Evolutionary conservation across 2,329 filamentous ascomycete species (phyloP).

Genomic region (Biscogniauxia sp.): DNA sequence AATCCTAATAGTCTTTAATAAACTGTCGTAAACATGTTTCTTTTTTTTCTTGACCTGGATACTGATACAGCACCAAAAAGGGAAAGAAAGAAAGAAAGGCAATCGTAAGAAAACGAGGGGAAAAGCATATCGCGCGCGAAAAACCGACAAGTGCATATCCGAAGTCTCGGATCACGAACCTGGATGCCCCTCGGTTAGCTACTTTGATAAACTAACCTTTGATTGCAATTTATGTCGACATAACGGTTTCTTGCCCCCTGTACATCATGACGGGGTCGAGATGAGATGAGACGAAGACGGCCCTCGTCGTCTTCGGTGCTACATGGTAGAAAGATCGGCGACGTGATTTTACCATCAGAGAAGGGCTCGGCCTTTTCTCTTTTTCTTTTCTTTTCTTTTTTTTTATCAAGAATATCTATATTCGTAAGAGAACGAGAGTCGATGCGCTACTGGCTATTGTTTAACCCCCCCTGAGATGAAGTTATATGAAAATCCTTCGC

Average conservation of each 20-base stretch:
- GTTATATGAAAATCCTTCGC: slow-evolving; percentile 25
- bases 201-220: background rate
- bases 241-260: too few species aligned
- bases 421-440: background rate
- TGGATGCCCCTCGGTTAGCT: background rate
- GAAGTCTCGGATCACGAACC: background rate
- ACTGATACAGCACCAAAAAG: too few species aligned
- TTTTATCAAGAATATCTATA: background rate
- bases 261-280: too few species aligned
- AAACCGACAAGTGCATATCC: background rate
- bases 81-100: too few species aligned
- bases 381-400: background rate
- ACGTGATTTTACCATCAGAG: too few species aligned
- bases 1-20: too few species aligned
- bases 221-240: background rate
- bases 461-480: slow-evolving; percentile 24
- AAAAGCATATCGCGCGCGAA: background rate
- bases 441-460: slow-evolving; percentile 11
- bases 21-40: too few species aligned
- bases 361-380: background rate
- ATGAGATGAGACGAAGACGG: too few species aligned
- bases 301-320: too few species aligned
- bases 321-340: too few species aligned
- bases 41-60: background rate
- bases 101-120: background rate